phyloP scores from a whole-genome alignment of 1,284 basidiomycete genomes.

The Bondarzewia mesenterica region DNA sequence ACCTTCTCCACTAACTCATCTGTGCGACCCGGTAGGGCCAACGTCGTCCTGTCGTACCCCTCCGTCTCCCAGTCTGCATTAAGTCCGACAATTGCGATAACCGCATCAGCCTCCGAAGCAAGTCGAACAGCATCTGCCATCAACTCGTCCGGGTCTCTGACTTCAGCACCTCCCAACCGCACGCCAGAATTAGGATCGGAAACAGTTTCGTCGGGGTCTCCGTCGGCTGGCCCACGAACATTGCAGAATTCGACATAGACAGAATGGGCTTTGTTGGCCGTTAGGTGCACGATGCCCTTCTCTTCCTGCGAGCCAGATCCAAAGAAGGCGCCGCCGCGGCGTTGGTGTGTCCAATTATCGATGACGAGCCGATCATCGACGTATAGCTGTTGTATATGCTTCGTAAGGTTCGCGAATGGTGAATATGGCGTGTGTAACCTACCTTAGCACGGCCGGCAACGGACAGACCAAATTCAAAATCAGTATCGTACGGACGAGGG shows the following conservation, averaged over 20 bases:
- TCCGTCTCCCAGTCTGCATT: conserved; percentile 62
- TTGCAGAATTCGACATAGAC: conserved; percentile 58
- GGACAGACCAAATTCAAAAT: conserved; percentile 67
- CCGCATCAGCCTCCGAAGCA: conserved; percentile 53
- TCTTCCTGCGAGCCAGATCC: conserved; percentile 49
- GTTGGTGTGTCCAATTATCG: conserved; percentile 65
- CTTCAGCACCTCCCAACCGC: conserved; percentile 52
- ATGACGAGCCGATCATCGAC: conserved; percentile 53
- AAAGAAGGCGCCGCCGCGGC: conserved; percentile 62
- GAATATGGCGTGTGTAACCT: neutral
- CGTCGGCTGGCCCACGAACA: conserved; percentile 38
- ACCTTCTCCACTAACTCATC: conserved; percentile 56
- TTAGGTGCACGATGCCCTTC: conserved; percentile 37
- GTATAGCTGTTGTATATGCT: conserved; percentile 50
- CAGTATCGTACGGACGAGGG: conserved; percentile 39
- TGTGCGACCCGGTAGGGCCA: conserved; percentile 50
- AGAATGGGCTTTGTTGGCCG: conserved; percentile 36
- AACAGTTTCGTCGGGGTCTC: conserved; percentile 35
- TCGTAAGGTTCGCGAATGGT: neutral
- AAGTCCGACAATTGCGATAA: conserved; percentile 56
- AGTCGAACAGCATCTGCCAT: conserved; percentile 46
- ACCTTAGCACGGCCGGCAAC: conserved; percentile 56
- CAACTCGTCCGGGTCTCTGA: conserved; percentile 38
- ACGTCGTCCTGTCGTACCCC: conserved; percentile 54
- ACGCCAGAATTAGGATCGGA: conserved; percentile 44